Evolutionary conservation across 139 green algal genomes (phyloP), one percentile per base, ranked within the genome.

Genomic region (Ulvella scutata): DNA sequence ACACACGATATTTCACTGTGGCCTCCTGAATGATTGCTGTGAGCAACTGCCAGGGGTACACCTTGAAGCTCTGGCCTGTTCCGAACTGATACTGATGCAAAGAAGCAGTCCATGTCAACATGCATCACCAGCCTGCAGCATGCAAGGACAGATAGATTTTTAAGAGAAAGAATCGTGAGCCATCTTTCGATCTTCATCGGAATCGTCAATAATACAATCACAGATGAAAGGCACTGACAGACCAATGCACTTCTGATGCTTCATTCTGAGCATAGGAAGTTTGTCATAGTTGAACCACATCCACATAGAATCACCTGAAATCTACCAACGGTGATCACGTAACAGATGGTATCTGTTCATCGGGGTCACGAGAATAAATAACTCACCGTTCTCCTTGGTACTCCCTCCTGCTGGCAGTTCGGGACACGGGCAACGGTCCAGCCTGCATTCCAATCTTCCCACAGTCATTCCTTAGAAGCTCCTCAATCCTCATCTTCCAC

Each of bases 41-140:
- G 94, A 76, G 88, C 88, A 28, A 97, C 90, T 0, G 88, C 91
- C 59, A 97, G 76, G 0, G 90, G 88, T 67, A 83, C 75, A 62
- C 86, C 88, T 23, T 76, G 72, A 38, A 95, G 82, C 59, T 89
- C 74, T 0, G 89, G 88, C 35, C 85, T 72, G 3, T 74, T 79
- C 10, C 82, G 74, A 9, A 77, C 79, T 4, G 92, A 85, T 4
- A 88, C 91, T 0, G 86, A 85, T 2, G 94, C 94, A 84, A 99
- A 99, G 87, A 99, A 99, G 81, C 90, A 96, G 84, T 99, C 93
- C 87, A 99, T 96, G 82, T 99, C 94, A 6, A 99, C 31, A 74
- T 99, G 94, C 2, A 98, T 82, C 72, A 99, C 86, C 9, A 35
- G 38, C 35, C 76, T 81, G 33, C 43, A 39, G n/a, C n/a, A n/a